Percentiles rank a stretch among this genome's conserved stretches.
These are phyloP conservation scores for Citrus medica DNA, from an alignment of 345 rosid genomes.

Conservation along the genomic window DNA sequence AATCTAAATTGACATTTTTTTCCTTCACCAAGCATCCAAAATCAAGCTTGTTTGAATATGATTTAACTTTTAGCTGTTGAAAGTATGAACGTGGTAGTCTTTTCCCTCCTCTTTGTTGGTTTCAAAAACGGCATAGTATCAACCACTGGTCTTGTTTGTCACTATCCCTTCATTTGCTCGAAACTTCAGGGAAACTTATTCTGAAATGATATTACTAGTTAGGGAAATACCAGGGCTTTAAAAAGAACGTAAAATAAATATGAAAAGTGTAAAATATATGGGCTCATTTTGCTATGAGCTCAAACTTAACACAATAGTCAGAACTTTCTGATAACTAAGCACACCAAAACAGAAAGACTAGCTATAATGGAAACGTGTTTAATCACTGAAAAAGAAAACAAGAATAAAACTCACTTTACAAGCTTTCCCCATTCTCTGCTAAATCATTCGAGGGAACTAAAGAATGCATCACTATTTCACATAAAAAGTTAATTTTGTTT, in stretches of 20 bases:
- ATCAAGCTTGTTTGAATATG: background rate
- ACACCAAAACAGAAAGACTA: background rate
- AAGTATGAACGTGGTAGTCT: background rate
- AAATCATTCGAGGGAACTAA: slow-evolving; percentile 6
- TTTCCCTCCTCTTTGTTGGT: background rate
- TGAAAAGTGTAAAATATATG: background rate
- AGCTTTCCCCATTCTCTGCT: background rate
- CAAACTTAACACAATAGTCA: background rate
- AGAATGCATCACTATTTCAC: slow-evolving; percentile 1
- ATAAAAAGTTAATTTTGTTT: background rate
- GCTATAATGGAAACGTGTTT: background rate
- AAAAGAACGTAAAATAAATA: too few relatives aligned
- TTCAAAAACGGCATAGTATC: background rate
- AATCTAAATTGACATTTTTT: background rate
- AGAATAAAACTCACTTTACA: slow-evolving; percentile 7
- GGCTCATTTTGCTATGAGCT: background rate
- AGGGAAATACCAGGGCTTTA: background rate
- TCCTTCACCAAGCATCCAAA: background rate
- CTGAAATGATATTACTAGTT: background rate
- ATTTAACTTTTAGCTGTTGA: background rate
- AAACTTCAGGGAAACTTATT: background rate
- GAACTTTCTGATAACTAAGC: background rate
- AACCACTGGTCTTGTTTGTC: background rate
- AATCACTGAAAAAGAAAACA: background rate
- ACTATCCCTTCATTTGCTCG: background rate